phyloP scores from a whole-genome alignment of 148 eudicot genomes.

The Vaccinium macrocarpon region DNA sequence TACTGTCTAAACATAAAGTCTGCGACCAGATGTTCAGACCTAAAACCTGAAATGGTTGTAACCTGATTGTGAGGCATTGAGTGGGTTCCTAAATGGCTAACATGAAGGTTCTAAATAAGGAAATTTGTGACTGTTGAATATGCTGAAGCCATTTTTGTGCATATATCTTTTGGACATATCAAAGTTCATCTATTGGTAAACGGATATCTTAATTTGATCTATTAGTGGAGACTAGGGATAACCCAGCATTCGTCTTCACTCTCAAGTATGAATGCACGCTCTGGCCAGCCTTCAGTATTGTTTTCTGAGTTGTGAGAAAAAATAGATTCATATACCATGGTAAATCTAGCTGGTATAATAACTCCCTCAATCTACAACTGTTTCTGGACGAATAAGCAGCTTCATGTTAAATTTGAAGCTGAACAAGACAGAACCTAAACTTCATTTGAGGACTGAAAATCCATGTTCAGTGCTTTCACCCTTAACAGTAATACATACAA shows the following conservation, averaged over 20 bases:
- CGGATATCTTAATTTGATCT: neutral
- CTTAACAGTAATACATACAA: neutral
- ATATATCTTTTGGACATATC: neutral
- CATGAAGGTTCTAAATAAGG: neutral
- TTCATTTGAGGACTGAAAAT: too few species aligned
- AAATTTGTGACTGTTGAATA: neutral
- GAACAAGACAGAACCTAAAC: too few species aligned
- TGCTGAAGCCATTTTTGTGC: neutral
- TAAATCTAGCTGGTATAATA: too few species aligned
- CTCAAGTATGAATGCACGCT: neutral
- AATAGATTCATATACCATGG: too few species aligned
- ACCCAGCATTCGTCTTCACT: too few species aligned
- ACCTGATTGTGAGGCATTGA: neutral
- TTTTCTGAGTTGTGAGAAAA: too few species aligned
- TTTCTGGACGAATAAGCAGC: too few species aligned
- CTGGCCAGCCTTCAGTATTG: neutral
- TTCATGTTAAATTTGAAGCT: too few species aligned
- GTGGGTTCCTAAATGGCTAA: neutral
- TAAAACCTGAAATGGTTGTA: neutral
- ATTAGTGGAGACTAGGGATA: constrained; percentile 1
- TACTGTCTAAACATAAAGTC: neutral
- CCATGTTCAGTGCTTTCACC: neutral
- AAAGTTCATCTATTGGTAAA: neutral
- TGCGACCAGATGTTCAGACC: neutral
- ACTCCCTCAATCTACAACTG: too few species aligned